Evolutionary conservation across 2,329 filamentous ascomycete species (phyloP).

Genomic region (Trematosphaeria pertusa): DNA sequence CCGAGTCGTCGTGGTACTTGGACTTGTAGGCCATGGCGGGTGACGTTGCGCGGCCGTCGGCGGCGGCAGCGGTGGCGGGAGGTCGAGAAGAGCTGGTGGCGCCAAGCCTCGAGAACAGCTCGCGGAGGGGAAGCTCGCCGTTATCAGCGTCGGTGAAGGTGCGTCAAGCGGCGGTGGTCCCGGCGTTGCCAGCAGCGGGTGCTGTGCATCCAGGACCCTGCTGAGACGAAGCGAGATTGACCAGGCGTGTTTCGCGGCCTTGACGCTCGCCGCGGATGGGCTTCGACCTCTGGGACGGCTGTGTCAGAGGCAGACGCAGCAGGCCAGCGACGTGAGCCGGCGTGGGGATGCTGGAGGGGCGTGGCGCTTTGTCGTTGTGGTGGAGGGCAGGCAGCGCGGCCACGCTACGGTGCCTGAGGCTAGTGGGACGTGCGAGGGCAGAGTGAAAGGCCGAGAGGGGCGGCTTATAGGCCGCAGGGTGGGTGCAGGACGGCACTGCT

Average conservation of each 20-base stretch:
- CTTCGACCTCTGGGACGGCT: conserved; percentile 16
- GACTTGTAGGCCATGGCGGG: conserved; percentile 48
- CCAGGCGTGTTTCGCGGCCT: conserved; percentile 39
- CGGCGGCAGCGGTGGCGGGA: conserved; percentile 6
- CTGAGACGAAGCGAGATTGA: conserved; percentile 49
- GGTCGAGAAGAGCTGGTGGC: conserved; percentile 19
- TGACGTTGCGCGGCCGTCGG: conserved; percentile 3
- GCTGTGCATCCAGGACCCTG: conserved; percentile 33
- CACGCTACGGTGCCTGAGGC: background rate
- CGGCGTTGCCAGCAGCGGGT: conserved; percentile 15
- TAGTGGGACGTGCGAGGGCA: background rate
- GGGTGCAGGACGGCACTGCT: conserved; percentile 14
- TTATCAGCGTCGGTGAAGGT: conserved; percentile 21
- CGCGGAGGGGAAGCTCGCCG: conserved; percentile 24
- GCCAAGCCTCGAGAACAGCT: conserved; percentile 32
- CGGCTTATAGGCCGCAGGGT: background rate
- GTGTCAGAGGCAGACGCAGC: conserved; percentile 32
- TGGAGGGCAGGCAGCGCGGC: conserved; percentile 5
- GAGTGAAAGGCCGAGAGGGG: conserved; percentile 7
- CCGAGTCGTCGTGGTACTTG: conserved; percentile 75
- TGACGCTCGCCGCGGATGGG: conserved; percentile 22
- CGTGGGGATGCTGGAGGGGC: background rate
- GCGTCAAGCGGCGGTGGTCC: conserved; percentile 18
- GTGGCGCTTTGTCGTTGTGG: conserved; percentile 3
- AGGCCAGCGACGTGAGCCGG: background rate